These are phyloP conservation scores for Colletotrichum musicola DNA, from an alignment of 2,329 filamentous ascomycete species.

Conservation along the genomic window DNA sequence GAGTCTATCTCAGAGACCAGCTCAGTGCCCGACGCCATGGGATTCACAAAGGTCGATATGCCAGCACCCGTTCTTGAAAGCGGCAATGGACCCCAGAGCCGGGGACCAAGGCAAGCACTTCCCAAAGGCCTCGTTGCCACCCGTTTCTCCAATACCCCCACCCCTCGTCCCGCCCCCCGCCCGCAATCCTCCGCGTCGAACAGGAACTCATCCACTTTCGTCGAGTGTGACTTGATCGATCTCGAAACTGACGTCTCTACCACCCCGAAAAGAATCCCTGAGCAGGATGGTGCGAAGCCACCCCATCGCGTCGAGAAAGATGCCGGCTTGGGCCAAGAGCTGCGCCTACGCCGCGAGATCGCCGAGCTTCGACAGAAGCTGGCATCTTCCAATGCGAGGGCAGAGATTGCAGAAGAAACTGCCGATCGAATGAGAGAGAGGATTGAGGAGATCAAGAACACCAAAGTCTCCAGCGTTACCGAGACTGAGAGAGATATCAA, in stretches of 20 bases:
- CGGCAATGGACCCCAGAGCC: not conserved
- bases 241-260: constrained; percentile 19
- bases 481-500: constrained; percentile 44
- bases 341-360: constrained; percentile 40
- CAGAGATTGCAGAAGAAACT: constrained; percentile 48
- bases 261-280: not conserved
- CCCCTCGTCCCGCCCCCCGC: not conserved
- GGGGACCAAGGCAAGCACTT: constrained; percentile 33
- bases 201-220: not conserved
- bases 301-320: not conserved
- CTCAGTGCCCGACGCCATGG: constrained; percentile 15
- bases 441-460: constrained; percentile 43
- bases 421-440: constrained; percentile 44
- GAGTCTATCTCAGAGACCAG: too few species aligned
- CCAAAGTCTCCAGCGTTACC: constrained; percentile 42
- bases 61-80: constrained; percentile 4
- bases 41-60: constrained; percentile 33
- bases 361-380: constrained; percentile 38
- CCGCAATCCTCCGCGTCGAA: not conserved
- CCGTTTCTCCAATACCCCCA: constrained; percentile 19
- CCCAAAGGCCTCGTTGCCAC: constrained; percentile 35
- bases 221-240: constrained; percentile 27
- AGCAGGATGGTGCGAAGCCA: not conserved
- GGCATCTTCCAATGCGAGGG: constrained; percentile 12
- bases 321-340: not conserved